Conservation (phyloP, 1,284 basidiomycete genomes). For the Rhodofomes roseus region DNA sequence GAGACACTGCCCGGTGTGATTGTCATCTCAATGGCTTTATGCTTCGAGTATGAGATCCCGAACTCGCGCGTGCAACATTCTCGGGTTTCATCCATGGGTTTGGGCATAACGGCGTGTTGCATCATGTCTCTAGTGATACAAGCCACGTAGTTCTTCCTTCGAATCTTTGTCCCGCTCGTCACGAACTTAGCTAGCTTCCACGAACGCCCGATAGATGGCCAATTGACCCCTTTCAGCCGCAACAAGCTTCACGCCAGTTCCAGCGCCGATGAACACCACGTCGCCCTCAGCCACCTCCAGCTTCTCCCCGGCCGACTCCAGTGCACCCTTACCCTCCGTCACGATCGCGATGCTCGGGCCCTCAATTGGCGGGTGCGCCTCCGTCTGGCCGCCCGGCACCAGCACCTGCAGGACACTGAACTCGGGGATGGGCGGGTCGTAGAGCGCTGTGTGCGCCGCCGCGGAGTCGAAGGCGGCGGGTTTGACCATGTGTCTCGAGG, state of each 20-base stretch:
- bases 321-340: slow-evolving; percentile 63
- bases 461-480: slow-evolving; percentile 47
- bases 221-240: slow-evolving; percentile 37
- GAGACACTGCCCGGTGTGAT: no score
- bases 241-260: slow-evolving; percentile 48
- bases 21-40: no score
- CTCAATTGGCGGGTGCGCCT: slow-evolving; percentile 57
- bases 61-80: no score
- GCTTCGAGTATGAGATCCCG: no score
- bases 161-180: not conserved
- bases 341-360: slow-evolving; percentile 87
- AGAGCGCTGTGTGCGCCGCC: slow-evolving; percentile 48
- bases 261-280: slow-evolving; percentile 85
- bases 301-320: slow-evolving; percentile 41
- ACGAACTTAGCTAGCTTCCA: slow-evolving; percentile 16
- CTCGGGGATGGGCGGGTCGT: slow-evolving; percentile 91
- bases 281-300: slow-evolving; percentile 64
- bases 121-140: not conserved
- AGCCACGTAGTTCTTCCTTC: not conserved
- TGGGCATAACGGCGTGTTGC: no score
- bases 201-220: slow-evolving; percentile 28
- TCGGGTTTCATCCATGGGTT: no score
- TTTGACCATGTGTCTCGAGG: slow-evolving; percentile 66
- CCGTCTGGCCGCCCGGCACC: slow-evolving; percentile 44
- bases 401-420: slow-evolving; percentile 81